phyloP scores from a whole-genome alignment of 2,329 filamentous ascomycete species.

The Epichloe glyceriae region DNA sequence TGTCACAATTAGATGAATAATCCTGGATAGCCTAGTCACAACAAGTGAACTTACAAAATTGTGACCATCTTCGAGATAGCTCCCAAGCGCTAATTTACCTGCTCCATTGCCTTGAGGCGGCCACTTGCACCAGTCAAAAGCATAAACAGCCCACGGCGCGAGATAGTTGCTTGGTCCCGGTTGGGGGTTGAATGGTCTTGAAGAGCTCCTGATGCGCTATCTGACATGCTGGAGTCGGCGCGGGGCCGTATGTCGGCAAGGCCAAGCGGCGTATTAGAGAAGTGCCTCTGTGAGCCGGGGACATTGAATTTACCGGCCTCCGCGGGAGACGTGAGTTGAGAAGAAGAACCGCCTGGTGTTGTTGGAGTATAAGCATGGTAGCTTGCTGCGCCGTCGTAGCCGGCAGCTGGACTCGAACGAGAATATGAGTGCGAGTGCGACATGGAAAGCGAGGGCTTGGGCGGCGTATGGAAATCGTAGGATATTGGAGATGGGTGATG shows the following conservation, averaged over 20 bases:
- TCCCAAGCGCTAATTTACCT: slow-evolving; percentile 88
- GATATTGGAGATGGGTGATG: slow-evolving; percentile 27
- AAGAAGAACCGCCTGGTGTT: slow-evolving; percentile 47
- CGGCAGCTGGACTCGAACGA: slow-evolving; percentile 63
- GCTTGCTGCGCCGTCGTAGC: slow-evolving; percentile 40
- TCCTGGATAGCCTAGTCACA: not conserved
- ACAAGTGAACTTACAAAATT: slow-evolving; percentile 61
- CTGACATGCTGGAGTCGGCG: slow-evolving; percentile 67
- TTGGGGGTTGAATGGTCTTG: slow-evolving; percentile 54
- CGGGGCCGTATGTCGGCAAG: slow-evolving; percentile 84
- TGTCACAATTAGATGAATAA: slow-evolving; percentile 22
- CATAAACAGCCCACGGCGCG: slow-evolving; percentile 90
- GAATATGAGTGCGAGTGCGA: slow-evolving; percentile 71
- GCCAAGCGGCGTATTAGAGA: slow-evolving; percentile 78
- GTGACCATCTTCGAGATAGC: slow-evolving; percentile 94
- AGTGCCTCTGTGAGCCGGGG: slow-evolving; percentile 44
- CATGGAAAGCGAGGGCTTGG: slow-evolving; percentile 51
- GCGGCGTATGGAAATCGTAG: slow-evolving; percentile 47
- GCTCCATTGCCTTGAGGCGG: slow-evolving; percentile 65
- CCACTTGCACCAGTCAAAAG: slow-evolving; percentile 99
- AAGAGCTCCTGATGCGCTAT: slow-evolving; percentile 49
- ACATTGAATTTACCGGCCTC: slow-evolving; percentile 40
- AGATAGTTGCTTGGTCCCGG: slow-evolving; percentile 81
- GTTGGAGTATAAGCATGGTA: slow-evolving; percentile 48
- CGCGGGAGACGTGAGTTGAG: slow-evolving; percentile 51